A percentile compares a stretch with the other conserved stretches of the same genome.
These are phyloP conservation scores for Chaetomidium leptoderma DNA, from an alignment of 495 filamentous ascomycete species.

Conservation along the genomic window DNA sequence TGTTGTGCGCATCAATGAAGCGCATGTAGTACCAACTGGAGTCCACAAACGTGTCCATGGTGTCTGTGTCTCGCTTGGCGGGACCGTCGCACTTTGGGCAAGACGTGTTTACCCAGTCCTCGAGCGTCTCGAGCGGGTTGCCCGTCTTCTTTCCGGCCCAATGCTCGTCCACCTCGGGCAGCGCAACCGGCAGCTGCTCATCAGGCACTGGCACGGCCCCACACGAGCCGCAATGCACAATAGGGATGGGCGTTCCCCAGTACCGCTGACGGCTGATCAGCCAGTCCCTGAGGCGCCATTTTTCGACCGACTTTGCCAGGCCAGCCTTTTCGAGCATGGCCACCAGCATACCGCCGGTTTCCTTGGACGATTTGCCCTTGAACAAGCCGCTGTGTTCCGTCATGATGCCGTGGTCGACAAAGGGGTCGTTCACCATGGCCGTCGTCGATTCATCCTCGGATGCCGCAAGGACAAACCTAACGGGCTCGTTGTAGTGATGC, in stretches of 20 bases:
- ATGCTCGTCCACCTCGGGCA: slow-evolving; percentile 65
- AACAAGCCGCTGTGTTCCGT: slow-evolving; percentile 60
- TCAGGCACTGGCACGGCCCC: slow-evolving; percentile 75
- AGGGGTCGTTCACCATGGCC: slow-evolving; percentile 41
- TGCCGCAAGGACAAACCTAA: slow-evolving; percentile 53
- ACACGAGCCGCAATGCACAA: slow-evolving; percentile 75
- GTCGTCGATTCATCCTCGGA: slow-evolving; percentile 45
- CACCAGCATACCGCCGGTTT: slow-evolving; percentile 60
- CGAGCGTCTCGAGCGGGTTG: slow-evolving; percentile 66
- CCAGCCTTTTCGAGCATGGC: slow-evolving; percentile 51
- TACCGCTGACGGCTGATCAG: slow-evolving; percentile 83
- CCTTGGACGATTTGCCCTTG: slow-evolving; percentile 54
- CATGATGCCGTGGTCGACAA: slow-evolving; percentile 61
- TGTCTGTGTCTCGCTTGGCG: slow-evolving; percentile 83
- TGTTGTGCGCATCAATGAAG: slow-evolving; percentile 66
- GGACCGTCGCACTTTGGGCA: slow-evolving; percentile 69
- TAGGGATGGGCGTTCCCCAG: slow-evolving; percentile 87
- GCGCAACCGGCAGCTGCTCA: slow-evolving; percentile 67
- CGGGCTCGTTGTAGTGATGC: slow-evolving; percentile 50
- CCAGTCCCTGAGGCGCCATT: slow-evolving; percentile 81
- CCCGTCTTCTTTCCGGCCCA: slow-evolving; percentile 67
- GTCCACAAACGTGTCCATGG: slow-evolving; percentile 94
- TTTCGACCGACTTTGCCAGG: slow-evolving; percentile 56
- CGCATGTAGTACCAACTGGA: slow-evolving; percentile 90
- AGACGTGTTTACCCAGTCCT: slow-evolving; percentile 68